phyloP scores from a whole-genome alignment of 306 rosid species.

The Pyrus pyrifolia region DNA sequence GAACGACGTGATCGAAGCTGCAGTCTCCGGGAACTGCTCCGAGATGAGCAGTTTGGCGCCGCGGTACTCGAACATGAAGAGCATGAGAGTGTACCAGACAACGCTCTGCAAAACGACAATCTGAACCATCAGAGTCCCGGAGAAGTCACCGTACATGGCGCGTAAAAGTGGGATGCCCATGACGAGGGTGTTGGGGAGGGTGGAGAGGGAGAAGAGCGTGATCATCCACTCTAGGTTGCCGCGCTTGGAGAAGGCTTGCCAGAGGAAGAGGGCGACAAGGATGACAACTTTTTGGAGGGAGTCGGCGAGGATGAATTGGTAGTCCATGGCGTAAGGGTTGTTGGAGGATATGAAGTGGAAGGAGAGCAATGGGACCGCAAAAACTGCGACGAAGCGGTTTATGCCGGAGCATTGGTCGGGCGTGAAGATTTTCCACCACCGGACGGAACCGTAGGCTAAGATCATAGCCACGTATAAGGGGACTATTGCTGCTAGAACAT shows the following conservation, averaged over 20 bases:
- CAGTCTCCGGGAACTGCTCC: constrained; percentile 78
- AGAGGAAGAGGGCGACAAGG: constrained; percentile 52
- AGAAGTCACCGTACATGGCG: constrained; percentile 80
- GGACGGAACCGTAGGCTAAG: constrained; percentile 68
- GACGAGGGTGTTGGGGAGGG: constrained; percentile 84
- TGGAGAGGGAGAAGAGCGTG: constrained; percentile 77
- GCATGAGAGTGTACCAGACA: constrained; percentile 78
- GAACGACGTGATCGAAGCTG: constrained; percentile 70
- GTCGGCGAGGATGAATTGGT: constrained; percentile 78
- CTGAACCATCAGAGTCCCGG: constrained; percentile 70
- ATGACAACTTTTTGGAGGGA: constrained; percentile 66
- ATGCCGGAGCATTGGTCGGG: constrained; percentile 86
- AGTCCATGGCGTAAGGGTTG: constrained; percentile 71
- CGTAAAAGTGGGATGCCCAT: constrained; percentile 78
- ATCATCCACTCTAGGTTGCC: constrained; percentile 72
- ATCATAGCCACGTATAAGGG: constrained; percentile 83
- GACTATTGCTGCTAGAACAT: constrained; percentile 67
- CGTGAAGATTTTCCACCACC: constrained; percentile 86
- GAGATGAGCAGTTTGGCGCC: constrained; percentile 72
- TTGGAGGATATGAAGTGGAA: constrained; percentile 81
- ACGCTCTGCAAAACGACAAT: constrained; percentile 81
- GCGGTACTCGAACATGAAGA: constrained; percentile 73
- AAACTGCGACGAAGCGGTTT: constrained; percentile 75
- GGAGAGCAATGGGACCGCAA: constrained; percentile 75
- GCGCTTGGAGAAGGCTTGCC: constrained; percentile 57